phyloP scores from a whole-genome alignment of 768 basidiomycete genomes.

The Mycena venus region DNA sequence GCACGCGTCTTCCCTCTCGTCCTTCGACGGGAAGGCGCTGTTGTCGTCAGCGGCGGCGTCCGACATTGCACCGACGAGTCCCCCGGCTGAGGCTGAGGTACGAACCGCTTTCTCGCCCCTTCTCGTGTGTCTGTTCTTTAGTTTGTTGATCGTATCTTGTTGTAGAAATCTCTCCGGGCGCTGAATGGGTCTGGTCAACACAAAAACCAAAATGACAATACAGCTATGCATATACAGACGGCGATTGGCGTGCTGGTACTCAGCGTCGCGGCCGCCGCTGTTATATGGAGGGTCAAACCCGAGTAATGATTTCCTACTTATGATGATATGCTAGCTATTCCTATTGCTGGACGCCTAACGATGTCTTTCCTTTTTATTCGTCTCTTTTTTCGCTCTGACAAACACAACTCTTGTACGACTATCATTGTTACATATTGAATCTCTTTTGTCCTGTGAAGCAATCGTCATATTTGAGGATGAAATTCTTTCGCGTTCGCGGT shows the following conservation, averaged over 20 bases:
- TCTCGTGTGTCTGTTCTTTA: constrained; percentile 24
- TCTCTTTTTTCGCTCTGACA: constrained; percentile 6
- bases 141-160: constrained; percentile 32
- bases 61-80: constrained; percentile 1
- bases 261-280: constrained; percentile 77
- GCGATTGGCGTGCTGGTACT: constrained; percentile 76
- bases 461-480: too few species aligned
- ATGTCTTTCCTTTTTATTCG: neutral
- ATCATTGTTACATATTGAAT: constrained; percentile 16
- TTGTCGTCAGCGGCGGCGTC: constrained; percentile 5
- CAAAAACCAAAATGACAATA: neutral
- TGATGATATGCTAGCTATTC: neutral
- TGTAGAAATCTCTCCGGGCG: constrained; percentile 31
- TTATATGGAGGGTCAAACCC: constrained; percentile 76
- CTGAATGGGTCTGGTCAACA: constrained; percentile 3
- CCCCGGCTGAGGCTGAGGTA: constrained; percentile 36
- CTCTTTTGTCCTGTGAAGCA: neutral
- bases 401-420: constrained; percentile 33
- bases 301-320: constrained; percentile 13
- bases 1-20: constrained; percentile 31
- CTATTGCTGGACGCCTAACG: neutral
- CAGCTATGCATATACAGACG: constrained; percentile 60
- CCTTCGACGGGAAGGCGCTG: constrained; percentile 19
- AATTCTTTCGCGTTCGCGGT: constrained; percentile 8
- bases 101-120: constrained; percentile 32